Evolutionary conservation across 352 stramenopile genomes (phyloP).

Genomic region (Phytophthora parvispora): DNA sequence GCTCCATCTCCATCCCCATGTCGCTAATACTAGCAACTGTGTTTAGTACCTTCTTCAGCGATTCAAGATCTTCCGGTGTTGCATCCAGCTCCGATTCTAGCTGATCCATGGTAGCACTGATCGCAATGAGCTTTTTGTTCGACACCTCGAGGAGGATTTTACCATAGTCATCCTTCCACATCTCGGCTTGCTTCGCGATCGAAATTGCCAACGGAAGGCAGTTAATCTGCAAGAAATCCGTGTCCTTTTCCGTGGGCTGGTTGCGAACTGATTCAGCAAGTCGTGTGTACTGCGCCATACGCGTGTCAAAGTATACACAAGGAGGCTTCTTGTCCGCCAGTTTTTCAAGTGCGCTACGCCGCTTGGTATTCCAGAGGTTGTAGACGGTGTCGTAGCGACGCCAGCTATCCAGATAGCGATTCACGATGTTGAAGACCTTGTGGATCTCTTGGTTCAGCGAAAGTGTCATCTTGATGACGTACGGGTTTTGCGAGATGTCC

Average conservation of each 20-base stretch:
- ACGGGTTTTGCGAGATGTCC: constrained; percentile 96
- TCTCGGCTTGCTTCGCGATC: constrained; percentile 93
- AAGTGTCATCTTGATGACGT: constrained; percentile 97
- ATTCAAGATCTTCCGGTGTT: constrained; percentile 90
- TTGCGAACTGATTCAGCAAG: constrained; percentile 91
- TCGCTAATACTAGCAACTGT: constrained; percentile 89
- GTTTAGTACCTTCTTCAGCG: constrained; percentile 96
- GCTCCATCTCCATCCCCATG: constrained; percentile 95
- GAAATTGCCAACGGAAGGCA: constrained; percentile 89
- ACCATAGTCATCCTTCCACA: constrained; percentile 97
- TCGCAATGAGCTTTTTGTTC: constrained; percentile 80
- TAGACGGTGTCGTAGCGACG: constrained; percentile 95
- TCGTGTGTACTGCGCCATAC: constrained; percentile 92
- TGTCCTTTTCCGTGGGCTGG: constrained; percentile 94
- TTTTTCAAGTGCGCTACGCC: constrained; percentile 92
- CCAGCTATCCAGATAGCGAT: constrained; percentile 96
- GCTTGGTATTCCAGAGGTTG: constrained; percentile 96
- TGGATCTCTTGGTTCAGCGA: constrained; percentile 95
- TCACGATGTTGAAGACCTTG: constrained; percentile 95
- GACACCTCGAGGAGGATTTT: constrained; percentile 93
- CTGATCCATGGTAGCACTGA: constrained; percentile 82
- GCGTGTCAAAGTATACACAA: constrained; percentile 96
- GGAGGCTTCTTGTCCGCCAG: constrained; percentile 93
- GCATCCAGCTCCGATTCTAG: constrained; percentile 85
- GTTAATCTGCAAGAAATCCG: constrained; percentile 97